Conservation (phyloP, 73 alveolate genomes). For the Paramecium caudatum region DNA sequence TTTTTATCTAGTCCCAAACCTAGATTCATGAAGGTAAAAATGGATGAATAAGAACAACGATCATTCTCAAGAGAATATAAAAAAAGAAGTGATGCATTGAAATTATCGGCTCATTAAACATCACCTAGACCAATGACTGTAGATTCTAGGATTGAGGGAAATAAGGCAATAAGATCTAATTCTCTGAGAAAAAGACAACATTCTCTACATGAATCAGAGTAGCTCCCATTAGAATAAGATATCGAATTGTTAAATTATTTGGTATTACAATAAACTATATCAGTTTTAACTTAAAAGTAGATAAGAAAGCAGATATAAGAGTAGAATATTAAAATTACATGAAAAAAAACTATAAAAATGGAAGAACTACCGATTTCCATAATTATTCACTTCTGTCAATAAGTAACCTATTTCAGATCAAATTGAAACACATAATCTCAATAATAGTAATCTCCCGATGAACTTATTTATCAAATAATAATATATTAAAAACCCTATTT, state of each 20-base stretch:
- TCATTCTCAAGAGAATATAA: neutral
- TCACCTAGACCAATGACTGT: neutral
- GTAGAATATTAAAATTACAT: constrained; percentile 41
- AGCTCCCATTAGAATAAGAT: neutral
- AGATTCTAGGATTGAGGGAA: constrained; percentile 1
- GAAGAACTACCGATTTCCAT: constrained; percentile 26
- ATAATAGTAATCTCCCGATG: too few species aligned
- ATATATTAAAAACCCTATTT: too few species aligned
- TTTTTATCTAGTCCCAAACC: constrained; percentile 19
- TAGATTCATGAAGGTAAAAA: neutral
- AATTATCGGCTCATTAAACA: neutral
- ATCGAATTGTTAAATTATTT: neutral
- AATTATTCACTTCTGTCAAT: too few species aligned
- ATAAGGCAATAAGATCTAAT: constrained; percentile 21
- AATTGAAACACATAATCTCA: too few species aligned
- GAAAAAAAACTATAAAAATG: neutral
- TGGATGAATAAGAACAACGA: constrained; percentile 22
- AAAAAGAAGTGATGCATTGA: neutral
- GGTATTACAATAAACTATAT: neutral
- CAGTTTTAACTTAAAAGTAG: constrained; percentile 30
- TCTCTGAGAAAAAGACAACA: neutral
- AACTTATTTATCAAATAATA: too few species aligned
- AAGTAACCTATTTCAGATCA: too few species aligned
- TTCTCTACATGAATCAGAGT: neutral
- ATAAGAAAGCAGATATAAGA: neutral